Evolutionary conservation across 805 yeast species (phyloP).

Genomic region (Yarrowia porcina): DNA sequence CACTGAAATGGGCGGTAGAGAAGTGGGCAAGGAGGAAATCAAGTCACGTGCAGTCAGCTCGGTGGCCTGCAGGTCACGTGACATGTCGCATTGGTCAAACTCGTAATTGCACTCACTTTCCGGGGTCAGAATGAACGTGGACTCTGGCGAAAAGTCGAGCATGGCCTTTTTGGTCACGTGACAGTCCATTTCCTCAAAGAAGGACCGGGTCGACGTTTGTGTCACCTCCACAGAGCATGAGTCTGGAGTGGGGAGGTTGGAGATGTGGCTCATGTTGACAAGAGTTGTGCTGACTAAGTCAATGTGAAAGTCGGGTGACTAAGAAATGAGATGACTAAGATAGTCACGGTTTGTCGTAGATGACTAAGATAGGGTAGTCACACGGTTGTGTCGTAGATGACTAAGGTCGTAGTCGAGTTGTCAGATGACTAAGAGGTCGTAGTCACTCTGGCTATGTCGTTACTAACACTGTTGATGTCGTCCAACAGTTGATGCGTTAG

Average conservation of each 20-base stretch:
- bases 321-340: too few species aligned
- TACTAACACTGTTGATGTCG: too few species aligned
- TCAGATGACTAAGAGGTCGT: not conserved
- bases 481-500: too few species aligned
- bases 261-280: not conserved
- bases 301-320: too few species aligned
- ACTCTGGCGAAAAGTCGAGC: slow-evolving; percentile 22
- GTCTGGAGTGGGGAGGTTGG: slow-evolving; percentile 16
- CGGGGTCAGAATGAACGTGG: slow-evolving; percentile 3
- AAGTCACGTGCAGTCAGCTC: slow-evolving; percentile 5
- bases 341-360: too few species aligned
- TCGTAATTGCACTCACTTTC: not conserved
- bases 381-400: too few species aligned
- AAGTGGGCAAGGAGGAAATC: not conserved
- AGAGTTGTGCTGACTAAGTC: not conserved
- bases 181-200: slow-evolving; percentile 17
- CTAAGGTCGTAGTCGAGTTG: not conserved
- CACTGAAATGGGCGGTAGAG: not conserved
- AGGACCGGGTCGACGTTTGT: slow-evolving; percentile 5
- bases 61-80: not conserved
- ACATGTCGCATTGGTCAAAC: not conserved
- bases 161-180: slow-evolving; percentile 14
- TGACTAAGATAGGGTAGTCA: too few species aligned
- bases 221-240: not conserved
- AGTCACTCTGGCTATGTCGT: not conserved